Percentiles rank a stretch among this genome's conserved stretches.
These are phyloP conservation scores for Cladosporium sp. DNA, from an alignment of 2,329 filamentous ascomycete genomes.

Conservation along the genomic window DNA sequence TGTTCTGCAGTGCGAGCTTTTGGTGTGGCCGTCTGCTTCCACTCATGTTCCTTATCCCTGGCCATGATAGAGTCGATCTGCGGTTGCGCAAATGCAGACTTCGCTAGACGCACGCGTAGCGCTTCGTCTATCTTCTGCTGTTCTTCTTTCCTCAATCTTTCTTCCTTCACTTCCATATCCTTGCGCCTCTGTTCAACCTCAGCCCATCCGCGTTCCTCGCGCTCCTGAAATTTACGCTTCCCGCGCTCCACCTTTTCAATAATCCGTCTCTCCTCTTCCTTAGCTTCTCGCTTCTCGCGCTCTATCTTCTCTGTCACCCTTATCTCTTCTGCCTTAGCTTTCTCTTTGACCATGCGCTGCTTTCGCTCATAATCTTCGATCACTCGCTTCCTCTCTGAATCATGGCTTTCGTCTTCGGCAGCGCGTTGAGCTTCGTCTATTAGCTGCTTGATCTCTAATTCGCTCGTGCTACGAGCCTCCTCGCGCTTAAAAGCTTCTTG, in stretches of 20 bases:
- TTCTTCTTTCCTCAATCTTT: constrained; percentile 36
- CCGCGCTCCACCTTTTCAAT: constrained; percentile 22
- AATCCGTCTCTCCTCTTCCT: constrained; percentile 34
- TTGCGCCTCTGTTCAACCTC: constrained; percentile 39
- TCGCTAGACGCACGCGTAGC: constrained; percentile 42
- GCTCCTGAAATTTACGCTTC: constrained; percentile 22
- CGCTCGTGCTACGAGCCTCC: constrained; percentile 32
- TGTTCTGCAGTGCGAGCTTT: too few relatives aligned
- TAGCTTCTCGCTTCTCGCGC: constrained; percentile 35
- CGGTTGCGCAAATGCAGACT: constrained; percentile 44
- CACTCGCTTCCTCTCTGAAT: constrained; percentile 33
- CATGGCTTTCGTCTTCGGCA: constrained; percentile 35
- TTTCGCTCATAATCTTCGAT: constrained; percentile 38
- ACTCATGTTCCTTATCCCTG: constrained; percentile 44
- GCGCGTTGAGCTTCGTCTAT: constrained; percentile 27
- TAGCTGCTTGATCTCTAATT: constrained; percentile 24
- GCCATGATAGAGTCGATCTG: constrained; percentile 47
- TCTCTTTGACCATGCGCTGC: constrained; percentile 32
- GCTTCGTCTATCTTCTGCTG: constrained; percentile 40
- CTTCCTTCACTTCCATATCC: constrained; percentile 38
- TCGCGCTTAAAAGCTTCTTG: constrained; percentile 33
- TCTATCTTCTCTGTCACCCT: constrained; percentile 36
- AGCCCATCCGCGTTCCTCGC: constrained; percentile 38
- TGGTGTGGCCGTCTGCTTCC: too few relatives aligned
- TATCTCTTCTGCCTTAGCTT: constrained; percentile 37